Evolutionary conservation across 306 rosid genomes (phyloP).

Genomic region (Vigna hirtella): DNA sequence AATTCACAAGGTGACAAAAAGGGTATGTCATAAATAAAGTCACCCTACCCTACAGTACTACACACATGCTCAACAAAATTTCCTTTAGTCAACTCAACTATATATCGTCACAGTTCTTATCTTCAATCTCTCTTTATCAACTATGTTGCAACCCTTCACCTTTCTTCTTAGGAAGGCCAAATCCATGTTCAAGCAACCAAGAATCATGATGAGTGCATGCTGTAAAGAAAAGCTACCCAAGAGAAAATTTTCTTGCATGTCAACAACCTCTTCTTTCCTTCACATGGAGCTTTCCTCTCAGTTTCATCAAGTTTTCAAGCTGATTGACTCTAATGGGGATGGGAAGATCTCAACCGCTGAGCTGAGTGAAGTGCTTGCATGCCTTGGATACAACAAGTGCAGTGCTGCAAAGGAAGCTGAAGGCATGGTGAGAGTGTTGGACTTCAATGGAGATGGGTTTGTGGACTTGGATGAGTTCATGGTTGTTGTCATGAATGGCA

Average conservation of each 20-base stretch:
- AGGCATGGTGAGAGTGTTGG: constrained; percentile 62
- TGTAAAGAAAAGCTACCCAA: constrained; percentile 28
- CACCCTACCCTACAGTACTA: neutral
- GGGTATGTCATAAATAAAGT: constrained; percentile 3
- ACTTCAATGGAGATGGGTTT: constrained; percentile 72
- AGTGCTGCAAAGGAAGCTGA: constrained; percentile 64
- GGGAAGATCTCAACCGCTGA: constrained; percentile 70
- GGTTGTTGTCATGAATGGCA: constrained; percentile 52
- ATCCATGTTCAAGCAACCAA: constrained; percentile 37
- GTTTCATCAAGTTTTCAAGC: constrained; percentile 65
- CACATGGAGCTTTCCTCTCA: constrained; percentile 62
- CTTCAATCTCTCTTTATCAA: neutral
- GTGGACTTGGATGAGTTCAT: constrained; percentile 79
- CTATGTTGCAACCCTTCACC: constrained; percentile 49
- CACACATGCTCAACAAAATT: neutral
- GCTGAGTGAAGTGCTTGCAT: constrained; percentile 56
- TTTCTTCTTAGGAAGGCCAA: constrained; percentile 47
- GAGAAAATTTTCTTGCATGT: constrained; percentile 42
- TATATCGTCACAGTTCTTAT: neutral
- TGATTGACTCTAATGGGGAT: constrained; percentile 68
- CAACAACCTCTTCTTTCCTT: constrained; percentile 48
- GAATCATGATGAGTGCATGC: constrained; percentile 8
- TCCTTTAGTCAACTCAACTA: neutral
- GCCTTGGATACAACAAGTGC: constrained; percentile 57
- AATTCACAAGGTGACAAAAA: constrained; percentile 37